phyloP scores from a whole-genome alignment of 2,329 filamentous ascomycete species.

The Pseudogymnoascus destructans region DNA sequence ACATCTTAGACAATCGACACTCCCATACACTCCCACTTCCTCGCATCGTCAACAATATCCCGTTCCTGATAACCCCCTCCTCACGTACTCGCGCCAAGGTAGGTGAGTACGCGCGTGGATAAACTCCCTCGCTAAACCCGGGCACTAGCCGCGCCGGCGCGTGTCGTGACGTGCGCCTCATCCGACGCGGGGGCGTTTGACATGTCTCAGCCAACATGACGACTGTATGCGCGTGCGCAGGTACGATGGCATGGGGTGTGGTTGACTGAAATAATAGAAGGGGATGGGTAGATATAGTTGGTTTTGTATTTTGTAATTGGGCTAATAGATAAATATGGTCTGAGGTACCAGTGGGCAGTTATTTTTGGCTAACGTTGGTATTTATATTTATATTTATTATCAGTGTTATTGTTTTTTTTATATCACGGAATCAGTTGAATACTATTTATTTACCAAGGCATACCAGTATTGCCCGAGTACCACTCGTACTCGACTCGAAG shows the following conservation, averaged over 20 bases:
- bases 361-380: background rate
- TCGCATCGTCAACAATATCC: background rate
- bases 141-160: background rate
- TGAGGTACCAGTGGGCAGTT: background rate
- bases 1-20: background rate
- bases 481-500: too few species aligned
- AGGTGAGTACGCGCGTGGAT: background rate
- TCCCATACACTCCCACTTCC: background rate
- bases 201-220: background rate
- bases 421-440: background rate
- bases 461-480: too few species aligned
- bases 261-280: background rate
- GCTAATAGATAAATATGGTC: background rate
- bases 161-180: background rate
- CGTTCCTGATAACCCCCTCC: background rate
- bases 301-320: background rate
- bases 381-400: background rate
- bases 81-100: too few species aligned
- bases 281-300: background rate
- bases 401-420: background rate
- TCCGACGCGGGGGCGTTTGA: background rate
- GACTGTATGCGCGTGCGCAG: background rate
- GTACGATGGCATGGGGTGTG: background rate
- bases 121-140: background rate
- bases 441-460: background rate